These are phyloP conservation scores for Tylopilus sp. DNA, from an alignment of 768 basidiomycete genomes.

Conservation along the genomic window DNA sequence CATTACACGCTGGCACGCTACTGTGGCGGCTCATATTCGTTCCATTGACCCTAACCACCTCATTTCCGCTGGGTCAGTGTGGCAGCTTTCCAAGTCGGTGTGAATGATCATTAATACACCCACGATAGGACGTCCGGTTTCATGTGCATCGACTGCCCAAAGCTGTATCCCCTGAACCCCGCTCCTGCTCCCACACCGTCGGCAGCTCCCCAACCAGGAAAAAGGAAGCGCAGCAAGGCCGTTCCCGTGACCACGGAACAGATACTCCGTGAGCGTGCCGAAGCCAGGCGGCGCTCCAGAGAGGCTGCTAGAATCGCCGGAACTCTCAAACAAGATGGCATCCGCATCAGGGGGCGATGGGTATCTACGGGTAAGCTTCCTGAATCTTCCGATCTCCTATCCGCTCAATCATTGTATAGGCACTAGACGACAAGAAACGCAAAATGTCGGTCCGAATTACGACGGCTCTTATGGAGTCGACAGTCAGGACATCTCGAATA, in stretches of 20 bases:
- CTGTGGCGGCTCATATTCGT: constrained; percentile 42
- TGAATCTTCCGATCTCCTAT: not conserved
- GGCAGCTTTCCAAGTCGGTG: not conserved
- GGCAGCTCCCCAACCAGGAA: constrained; percentile 37
- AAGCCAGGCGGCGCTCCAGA: constrained; percentile 43
- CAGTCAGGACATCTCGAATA: constrained; percentile 57
- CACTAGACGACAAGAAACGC: constrained; percentile 45
- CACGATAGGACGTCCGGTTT: constrained; percentile 51
- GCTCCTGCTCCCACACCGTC: constrained; percentile 34
- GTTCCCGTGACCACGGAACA: constrained; percentile 44
- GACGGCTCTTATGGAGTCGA: constrained; percentile 68
- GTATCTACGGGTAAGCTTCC: constrained; percentile 43
- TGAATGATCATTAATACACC: not conserved
- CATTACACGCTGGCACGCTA: constrained; percentile 56
- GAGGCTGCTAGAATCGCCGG: constrained; percentile 33
- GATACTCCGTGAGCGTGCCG: constrained; percentile 48
- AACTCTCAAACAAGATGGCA: constrained; percentile 34
- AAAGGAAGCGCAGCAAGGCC: constrained; percentile 34
- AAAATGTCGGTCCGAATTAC: constrained; percentile 46
- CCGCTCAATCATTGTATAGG: constrained; percentile 27
- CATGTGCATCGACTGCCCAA: constrained; percentile 53
- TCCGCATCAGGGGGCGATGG: constrained; percentile 61
- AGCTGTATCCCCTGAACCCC: constrained; percentile 44
- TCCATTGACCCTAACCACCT: constrained; percentile 60
- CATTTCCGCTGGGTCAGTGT: constrained; percentile 55